These are phyloP conservation scores for Usnea hakonensis DNA, from an alignment of 495 filamentous ascomycete genomes.

Conservation along the genomic window DNA sequence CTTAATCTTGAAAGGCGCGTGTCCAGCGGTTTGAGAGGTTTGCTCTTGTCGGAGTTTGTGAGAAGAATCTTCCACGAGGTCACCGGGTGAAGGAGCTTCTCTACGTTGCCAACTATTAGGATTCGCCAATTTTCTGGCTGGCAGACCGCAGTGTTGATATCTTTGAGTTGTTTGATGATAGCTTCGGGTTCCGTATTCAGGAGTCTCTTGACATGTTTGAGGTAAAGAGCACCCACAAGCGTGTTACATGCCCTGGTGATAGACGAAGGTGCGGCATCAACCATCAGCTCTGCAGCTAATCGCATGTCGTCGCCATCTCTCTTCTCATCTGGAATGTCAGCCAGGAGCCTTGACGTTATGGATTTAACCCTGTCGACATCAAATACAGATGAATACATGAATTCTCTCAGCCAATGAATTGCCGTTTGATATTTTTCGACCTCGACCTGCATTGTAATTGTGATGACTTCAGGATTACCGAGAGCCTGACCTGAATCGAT, in stretches of 20 bases:
- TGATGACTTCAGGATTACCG: slow-evolving; percentile 70
- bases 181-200: slow-evolving; percentile 62
- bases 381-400: slow-evolving; percentile 82
- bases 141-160: slow-evolving; percentile 65
- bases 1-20: slow-evolving; percentile 56
- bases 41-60: slow-evolving; percentile 33
- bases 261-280: slow-evolving; percentile 66
- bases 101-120: slow-evolving; percentile 73
- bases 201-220: slow-evolving; percentile 72
- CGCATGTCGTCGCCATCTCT: slow-evolving; percentile 75
- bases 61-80: slow-evolving; percentile 69
- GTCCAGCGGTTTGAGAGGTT: slow-evolving; percentile 52
- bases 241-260: slow-evolving; percentile 69
- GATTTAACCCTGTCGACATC: slow-evolving; percentile 74
- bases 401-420: slow-evolving; percentile 76
- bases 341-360: slow-evolving; percentile 77
- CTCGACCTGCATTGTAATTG: slow-evolving; percentile 77
- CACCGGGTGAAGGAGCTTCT: slow-evolving; percentile 71
- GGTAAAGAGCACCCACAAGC: slow-evolving; percentile 79
- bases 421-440: slow-evolving; percentile 75
- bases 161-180: slow-evolving; percentile 67
- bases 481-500: slow-evolving; percentile 58
- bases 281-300: slow-evolving; percentile 67
- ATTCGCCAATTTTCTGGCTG: slow-evolving; percentile 76
- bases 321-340: slow-evolving; percentile 90